phyloP scores from a whole-genome alignment of 2,329 filamentous ascomycete genomes.

The Calonectria pseudoturangicola region DNA sequence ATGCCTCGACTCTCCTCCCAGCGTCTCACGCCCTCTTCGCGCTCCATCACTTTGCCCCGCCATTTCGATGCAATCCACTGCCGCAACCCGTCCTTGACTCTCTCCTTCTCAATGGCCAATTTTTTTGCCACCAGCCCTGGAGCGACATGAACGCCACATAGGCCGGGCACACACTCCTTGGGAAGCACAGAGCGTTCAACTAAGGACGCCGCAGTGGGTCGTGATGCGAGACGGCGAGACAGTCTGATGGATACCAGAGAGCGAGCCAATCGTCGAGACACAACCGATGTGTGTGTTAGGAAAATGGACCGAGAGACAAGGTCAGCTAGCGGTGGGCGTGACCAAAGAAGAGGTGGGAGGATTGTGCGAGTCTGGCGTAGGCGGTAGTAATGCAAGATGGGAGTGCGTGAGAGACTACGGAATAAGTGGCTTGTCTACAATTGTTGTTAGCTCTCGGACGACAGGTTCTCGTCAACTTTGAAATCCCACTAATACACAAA shows the following conservation, averaged over 20 bases:
- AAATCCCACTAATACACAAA: not conserved
- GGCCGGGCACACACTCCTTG: conserved; percentile 75
- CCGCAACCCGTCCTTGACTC: conserved; percentile 79
- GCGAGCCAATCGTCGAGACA: conserved; percentile 78
- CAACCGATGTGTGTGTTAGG: conserved; percentile 78
- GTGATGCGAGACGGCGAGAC: conserved; percentile 74
- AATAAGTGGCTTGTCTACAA: conserved; percentile 76
- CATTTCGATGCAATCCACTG: conserved; percentile 78
- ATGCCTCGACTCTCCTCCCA: conserved; percentile 72
- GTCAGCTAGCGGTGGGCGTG: conserved; percentile 76
- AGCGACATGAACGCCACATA: conserved; percentile 66
- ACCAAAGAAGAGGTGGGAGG: conserved; percentile 74
- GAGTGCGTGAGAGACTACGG: conserved; percentile 76
- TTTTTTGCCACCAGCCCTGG: conserved; percentile 78
- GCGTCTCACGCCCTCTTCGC: conserved; percentile 67
- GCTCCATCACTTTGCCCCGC: conserved; percentile 70
- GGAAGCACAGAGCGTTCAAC: conserved; percentile 80
- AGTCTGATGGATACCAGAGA: conserved; percentile 80
- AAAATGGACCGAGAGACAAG: conserved; percentile 80
- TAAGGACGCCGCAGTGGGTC: conserved; percentile 76
- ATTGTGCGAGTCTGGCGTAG: conserved; percentile 73
- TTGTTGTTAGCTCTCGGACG: conserved; percentile 43
- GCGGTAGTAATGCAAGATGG: conserved; percentile 78
- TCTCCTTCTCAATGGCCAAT: conserved; percentile 78
- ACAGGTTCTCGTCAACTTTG: not conserved